These are phyloP conservation scores for Ehretia macrophylla DNA, from an alignment of 257 asterid genomes.

Conservation along the genomic window DNA sequence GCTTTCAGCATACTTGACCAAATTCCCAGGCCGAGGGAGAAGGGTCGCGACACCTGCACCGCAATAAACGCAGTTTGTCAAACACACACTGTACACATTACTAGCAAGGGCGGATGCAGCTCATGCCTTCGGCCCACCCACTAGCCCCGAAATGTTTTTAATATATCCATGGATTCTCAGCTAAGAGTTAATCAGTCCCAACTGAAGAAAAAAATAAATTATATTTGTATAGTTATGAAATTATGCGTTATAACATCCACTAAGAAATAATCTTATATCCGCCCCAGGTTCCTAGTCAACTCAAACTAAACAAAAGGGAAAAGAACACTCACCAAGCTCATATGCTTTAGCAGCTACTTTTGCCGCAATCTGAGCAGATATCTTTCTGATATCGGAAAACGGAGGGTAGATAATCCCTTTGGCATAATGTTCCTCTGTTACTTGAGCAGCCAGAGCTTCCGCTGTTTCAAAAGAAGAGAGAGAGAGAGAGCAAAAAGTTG, in stretches of 20 bases:
- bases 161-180: too few relatives aligned
- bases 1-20: constrained; percentile 89
- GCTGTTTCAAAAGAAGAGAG: constrained; percentile 48
- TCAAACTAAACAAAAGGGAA: not conserved
- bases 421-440: constrained; percentile 73
- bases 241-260: too few relatives aligned
- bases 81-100: too few relatives aligned
- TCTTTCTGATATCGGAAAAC: constrained; percentile 65
- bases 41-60: constrained; percentile 68
- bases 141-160: too few relatives aligned
- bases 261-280: too few relatives aligned
- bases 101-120: too few relatives aligned
- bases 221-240: too few relatives aligned
- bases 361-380: constrained; percentile 90
- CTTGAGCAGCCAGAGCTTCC: constrained; percentile 93
- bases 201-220: too few relatives aligned
- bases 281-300: too few relatives aligned
- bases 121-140: too few relatives aligned
- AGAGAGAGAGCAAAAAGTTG: not conserved
- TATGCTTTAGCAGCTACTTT: constrained; percentile 94
- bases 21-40: constrained; percentile 75
- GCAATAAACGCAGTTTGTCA: too few relatives aligned
- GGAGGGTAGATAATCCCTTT: constrained; percentile 95
- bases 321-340: constrained; percentile 57
- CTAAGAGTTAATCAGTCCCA: too few relatives aligned